Evolutionary conservation across 768 basidiomycete species (phyloP).

Genomic region (Termitomyces sp.): DNA sequence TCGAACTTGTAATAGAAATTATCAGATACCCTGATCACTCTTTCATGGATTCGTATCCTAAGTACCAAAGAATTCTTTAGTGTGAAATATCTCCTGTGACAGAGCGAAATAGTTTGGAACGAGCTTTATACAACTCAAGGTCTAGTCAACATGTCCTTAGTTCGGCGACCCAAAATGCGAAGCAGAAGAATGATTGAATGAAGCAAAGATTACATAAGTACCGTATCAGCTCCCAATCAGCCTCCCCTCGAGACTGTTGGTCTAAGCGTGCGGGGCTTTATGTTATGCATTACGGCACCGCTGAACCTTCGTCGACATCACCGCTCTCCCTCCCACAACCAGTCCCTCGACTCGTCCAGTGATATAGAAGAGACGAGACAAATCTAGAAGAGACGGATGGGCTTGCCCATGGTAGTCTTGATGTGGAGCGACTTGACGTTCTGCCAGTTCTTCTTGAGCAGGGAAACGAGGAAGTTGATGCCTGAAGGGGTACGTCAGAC

Average conservation of each 20-base stretch:
- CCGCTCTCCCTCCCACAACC: conserved; percentile 14
- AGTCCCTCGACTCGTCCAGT: conserved; percentile 11
- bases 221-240: conserved; percentile 89
- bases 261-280: conserved; percentile 98
- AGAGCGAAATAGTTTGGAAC: too few relatives aligned
- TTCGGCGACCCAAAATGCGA: not conserved
- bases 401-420: conserved; percentile 99
- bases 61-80: too few relatives aligned
- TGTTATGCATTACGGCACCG: conserved; percentile 77
- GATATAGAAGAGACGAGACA: conserved; percentile 1
- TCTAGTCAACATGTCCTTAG: not conserved
- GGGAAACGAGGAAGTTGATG: conserved; percentile 99
- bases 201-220: conserved; percentile 21
- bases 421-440: conserved; percentile 98
- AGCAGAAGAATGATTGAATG: conserved; percentile 8
- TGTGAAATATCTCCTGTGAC: too few relatives aligned
- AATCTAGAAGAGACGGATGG: conserved; percentile 85
- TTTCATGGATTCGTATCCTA: too few relatives aligned
- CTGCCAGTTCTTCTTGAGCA: conserved; percentile 99
- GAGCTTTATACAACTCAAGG: not conserved
- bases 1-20: too few relatives aligned
- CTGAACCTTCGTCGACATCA: conserved; percentile 20
- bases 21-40: too few relatives aligned
- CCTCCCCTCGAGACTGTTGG: conserved; percentile 79
- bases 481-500: conserved; percentile 41